Evolutionary conservation across 441 rosid genomes (phyloP), one percentile per base, ranked within the genome.

Genomic region (Brassica hybrid): DNA sequence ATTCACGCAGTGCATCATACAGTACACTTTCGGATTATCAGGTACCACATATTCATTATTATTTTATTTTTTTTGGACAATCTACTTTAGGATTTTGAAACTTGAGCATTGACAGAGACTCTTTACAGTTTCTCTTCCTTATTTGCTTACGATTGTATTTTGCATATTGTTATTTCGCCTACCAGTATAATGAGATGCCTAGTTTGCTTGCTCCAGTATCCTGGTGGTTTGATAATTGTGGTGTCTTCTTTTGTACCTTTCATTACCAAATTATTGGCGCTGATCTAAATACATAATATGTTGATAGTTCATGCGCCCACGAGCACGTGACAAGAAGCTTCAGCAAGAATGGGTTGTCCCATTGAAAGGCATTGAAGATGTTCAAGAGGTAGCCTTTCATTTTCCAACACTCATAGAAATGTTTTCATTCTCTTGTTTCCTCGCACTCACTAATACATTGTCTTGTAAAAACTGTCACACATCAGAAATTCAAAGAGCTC

Each of bases 271-370:
- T n/a, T n/a, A n/a, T n/a, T n/a, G n/a, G n/a, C n/a, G n/a, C n/a
- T 38, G 13, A 38, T 38, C 45, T 10, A 38, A 38, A 36, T 38
- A 4, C 45, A 38, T 38, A 38, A 43, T 43, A 43, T 43, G 50
- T 43, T 12, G n/a, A 43, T 43, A 96, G 97, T 96, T 96, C 89
- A 88, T 87, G 94, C 89, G 97, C 41, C 94, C 93, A 27, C 89
- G 91, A 68, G 84, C 92, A 70, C 96, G 96, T 72, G 96, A 87
- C 91, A 96, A 92, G 91, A 94, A 88, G 82, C 94, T 96, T 86
- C 86, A 86, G 0, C 88, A 91, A 71, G 98, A 96, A 79, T 94
- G 98, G 98, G 89, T 75, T 63, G 86, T 84, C 61, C 90, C 91
- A 58, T 71, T 96, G 87, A 88, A 85, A 60, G 79, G 90, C 58